Evolutionary conservation across 192 early-diverging fungal species (phyloP).

Genomic region (Linnemannia zychae): DNA sequence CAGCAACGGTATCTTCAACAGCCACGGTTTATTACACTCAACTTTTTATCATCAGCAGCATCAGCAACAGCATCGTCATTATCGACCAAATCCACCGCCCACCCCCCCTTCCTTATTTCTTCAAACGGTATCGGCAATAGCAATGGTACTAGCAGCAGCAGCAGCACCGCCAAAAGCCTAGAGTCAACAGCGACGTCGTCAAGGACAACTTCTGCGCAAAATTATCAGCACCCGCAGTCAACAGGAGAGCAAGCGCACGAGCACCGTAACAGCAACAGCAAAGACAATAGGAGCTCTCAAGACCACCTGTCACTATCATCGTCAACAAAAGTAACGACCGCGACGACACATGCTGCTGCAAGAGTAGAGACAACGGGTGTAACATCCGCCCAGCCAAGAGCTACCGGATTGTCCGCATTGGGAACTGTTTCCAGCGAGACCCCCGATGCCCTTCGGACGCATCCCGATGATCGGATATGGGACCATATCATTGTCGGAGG

Average conservation of each 20-base stretch:
- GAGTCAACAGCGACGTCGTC: neutral
- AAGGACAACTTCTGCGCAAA: neutral
- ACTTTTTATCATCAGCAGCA: neutral
- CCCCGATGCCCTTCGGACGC: constrained; percentile 18
- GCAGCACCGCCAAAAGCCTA: neutral
- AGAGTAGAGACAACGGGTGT: constrained; percentile 3
- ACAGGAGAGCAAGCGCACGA: constrained; percentile 1
- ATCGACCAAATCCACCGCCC: neutral
- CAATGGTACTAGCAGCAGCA: constrained; percentile 2
- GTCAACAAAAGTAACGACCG: neutral
- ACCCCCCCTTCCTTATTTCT: neutral
- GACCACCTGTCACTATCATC: neutral
- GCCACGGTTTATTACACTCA: neutral
- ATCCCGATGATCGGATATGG: constrained; percentile 45
- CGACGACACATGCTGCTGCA: neutral
- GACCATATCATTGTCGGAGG: constrained; percentile 49
- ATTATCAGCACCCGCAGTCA: constrained; percentile 1
- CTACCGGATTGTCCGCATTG: neutral
- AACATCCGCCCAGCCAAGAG: neutral
- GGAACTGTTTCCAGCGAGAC: constrained; percentile 4
- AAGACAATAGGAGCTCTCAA: neutral
- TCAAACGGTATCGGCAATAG: neutral
- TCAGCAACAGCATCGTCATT: neutral
- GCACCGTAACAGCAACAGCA: neutral
- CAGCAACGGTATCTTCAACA: neutral